These are phyloP conservation scores for Platismatia glauca DNA, from an alignment of 495 filamentous ascomycete genomes.

Conservation along the genomic window DNA sequence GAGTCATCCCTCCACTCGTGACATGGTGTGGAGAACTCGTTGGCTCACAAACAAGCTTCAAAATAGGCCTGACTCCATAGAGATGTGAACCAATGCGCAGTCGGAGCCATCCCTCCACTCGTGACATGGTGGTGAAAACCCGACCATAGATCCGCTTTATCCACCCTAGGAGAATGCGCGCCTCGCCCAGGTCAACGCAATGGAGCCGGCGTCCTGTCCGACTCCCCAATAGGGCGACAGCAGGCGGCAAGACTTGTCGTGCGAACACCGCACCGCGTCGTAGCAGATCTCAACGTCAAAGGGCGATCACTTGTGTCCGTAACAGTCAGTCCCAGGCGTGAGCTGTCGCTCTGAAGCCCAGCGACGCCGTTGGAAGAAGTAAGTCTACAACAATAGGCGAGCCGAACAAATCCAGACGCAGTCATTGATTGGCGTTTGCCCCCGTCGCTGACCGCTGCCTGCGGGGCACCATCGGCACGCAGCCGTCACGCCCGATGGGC, in stretches of 20 bases:
- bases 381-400: neutral
- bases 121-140: neutral
- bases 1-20: too few species aligned
- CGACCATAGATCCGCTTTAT: neutral
- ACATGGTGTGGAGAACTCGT: too few species aligned
- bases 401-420: neutral
- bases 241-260: neutral
- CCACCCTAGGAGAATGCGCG: neutral
- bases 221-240: neutral
- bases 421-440: too few species aligned
- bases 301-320: neutral
- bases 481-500: too few species aligned
- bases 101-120: neutral
- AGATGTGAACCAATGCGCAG: neutral
- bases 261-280: neutral
- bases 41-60: too few species aligned
- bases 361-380: neutral
- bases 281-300: neutral
- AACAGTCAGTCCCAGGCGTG: neutral
- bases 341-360: neutral
- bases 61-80: too few species aligned
- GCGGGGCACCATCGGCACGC: too few species aligned
- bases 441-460: too few species aligned
- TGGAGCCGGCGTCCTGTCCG: neutral
- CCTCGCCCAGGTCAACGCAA: neutral